Base-by-base conservation (phyloP, 208 protist genomes). In the Leptomonas pyrrhocoris region DNA sequence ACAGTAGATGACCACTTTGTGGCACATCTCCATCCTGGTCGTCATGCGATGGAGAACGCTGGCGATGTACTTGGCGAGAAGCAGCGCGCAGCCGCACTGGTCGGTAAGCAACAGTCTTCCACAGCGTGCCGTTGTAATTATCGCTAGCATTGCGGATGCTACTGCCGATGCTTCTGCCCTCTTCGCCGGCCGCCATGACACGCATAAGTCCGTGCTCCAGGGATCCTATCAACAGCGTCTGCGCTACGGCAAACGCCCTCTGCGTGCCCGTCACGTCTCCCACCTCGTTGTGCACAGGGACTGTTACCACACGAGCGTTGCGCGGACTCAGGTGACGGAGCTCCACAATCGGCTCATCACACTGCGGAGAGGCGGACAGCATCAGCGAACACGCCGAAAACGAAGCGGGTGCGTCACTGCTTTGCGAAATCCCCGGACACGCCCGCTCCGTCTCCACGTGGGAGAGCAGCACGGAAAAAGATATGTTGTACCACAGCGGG, bases 401-500 rank as follows among this genome's bases (percentile, higher is more conserved):
- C 36, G 21, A 21, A 6, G 58, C 16, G 11, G 50, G 18, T 6
- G 51, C 12, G n/a, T 55, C 34, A 13, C 23, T 18, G 23, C n/a
- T 19, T 7, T 15, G 11, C 49, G 28, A 27, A 55, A 67, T 57
- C 1, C 53, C 69, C 0, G 69, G 58, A 18, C 69, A 75, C 15
- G 31, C 46, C 53, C 23, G 25, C 25, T 5, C 16, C 5, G 46
- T 62, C n/a, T 53, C 51, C 5, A 7, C 59, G 31, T 74, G 54
- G 8, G 70, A 68, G 12, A 84, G 64, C 36, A 87, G 64, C 55
- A 87, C 70, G 25, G 43, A 72, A 50, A 87, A 84, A 23, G 78
- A 76, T 34, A 77, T 73, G 65, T 87, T 87, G 62, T 84, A 84
- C 82, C 82, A 84, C 12, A 87, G 55, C 0, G 79, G 73, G 34